These are phyloP conservation scores for Carex cristatella DNA, from an alignment of 176 grass and related monocot genomes.

Conservation along the genomic window DNA sequence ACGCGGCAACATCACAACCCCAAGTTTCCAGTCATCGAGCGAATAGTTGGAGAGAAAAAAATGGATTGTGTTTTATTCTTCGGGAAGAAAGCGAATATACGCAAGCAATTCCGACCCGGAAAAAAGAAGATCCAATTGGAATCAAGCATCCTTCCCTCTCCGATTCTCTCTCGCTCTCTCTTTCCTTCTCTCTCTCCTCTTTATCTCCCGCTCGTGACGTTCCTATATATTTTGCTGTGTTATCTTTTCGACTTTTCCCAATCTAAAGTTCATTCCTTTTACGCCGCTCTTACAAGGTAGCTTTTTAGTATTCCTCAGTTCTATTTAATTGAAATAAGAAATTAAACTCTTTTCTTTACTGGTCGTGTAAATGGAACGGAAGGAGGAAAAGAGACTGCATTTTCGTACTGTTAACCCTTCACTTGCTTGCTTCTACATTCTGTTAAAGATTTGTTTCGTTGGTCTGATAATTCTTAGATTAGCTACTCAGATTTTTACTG, in stretches of 20 bases:
- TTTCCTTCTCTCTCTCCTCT: background rate
- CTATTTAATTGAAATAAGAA: background rate
- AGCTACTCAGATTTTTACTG: background rate
- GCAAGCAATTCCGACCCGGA: constrained; percentile 10
- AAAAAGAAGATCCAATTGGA: constrained; percentile 42
- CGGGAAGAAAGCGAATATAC: constrained; percentile 1
- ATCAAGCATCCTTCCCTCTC: constrained; percentile 37
- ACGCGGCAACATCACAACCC: background rate
- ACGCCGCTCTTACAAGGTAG: background rate
- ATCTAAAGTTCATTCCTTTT: background rate
- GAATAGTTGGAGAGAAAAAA: background rate
- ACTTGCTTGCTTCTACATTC: background rate
- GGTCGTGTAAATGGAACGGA: background rate
- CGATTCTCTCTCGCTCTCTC: constrained; percentile 26
- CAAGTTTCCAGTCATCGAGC: background rate
- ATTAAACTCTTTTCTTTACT: background rate
- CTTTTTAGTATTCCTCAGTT: background rate
- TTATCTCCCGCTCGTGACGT: background rate
- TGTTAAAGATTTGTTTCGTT: background rate
- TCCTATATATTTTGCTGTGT: background rate
- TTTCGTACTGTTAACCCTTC: background rate
- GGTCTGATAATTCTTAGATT: background rate
- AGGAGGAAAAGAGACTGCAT: background rate
- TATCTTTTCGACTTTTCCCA: background rate
- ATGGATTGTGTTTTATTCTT: background rate